Evolutionary conservation across 352 stramenopile genomes (phyloP).

Genomic region (Globisporangium okanoganense): DNA sequence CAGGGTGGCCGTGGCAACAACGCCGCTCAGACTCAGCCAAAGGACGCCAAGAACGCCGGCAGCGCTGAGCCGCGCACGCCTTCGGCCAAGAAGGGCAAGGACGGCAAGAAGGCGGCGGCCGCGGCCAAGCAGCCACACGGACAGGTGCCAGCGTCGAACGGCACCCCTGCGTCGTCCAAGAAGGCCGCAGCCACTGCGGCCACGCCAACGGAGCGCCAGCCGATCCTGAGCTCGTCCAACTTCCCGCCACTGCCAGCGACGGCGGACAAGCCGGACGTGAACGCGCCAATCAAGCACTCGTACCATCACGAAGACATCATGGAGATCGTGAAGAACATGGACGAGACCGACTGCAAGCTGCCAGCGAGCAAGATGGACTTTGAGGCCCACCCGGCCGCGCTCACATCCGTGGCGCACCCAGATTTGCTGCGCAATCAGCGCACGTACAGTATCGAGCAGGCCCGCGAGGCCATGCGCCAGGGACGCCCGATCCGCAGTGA

Average conservation of each 20-base stretch:
- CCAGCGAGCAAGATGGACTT: constrained; percentile 80
- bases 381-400: constrained; percentile 63
- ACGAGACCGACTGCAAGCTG: constrained; percentile 79
- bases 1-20: constrained; percentile 25
- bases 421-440: constrained; percentile 89
- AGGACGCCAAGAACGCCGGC: constrained; percentile 49
- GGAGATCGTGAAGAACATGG: constrained; percentile 90
- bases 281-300: constrained; percentile 53
- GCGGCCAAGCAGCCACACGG: constrained; percentile 21
- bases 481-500: constrained; percentile 85
- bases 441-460: constrained; percentile 92
- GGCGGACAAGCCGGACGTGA: constrained; percentile 28
- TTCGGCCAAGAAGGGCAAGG: constrained; percentile 57
- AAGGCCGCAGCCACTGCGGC: constrained; percentile 17
- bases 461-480: constrained; percentile 85
- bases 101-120: constrained; percentile 44
- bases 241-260: constrained; percentile 71
- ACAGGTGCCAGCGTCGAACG: constrained; percentile 22
- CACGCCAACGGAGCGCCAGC: constrained; percentile 50
- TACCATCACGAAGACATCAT: constrained; percentile 91
- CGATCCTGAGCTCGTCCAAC: constrained; percentile 77
- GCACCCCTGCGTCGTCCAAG: constrained; percentile 17
- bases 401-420: constrained; percentile 76
- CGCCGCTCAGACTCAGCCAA: constrained; percentile 25
- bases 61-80: constrained; percentile 49